Percentiles rank a stretch among this genome's conserved stretches.
Evolutionary conservation across 2,329 filamentous ascomycete species (phyloP).

Genomic region (Cordyceps cicadae): DNA sequence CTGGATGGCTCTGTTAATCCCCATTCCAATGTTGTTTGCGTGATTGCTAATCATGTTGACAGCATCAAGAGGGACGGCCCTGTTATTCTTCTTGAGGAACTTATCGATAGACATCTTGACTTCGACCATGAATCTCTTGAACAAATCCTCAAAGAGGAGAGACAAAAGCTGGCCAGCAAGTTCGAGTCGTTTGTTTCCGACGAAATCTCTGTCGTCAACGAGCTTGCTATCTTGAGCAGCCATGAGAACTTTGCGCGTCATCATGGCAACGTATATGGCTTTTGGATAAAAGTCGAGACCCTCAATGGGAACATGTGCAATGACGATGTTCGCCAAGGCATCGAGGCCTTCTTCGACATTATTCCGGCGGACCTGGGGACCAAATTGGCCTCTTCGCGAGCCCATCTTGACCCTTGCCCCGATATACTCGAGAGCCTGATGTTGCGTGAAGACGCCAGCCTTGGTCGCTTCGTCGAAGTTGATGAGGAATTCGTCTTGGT

Average conservation of each 20-base stretch:
- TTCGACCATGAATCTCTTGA: constrained; percentile 87
- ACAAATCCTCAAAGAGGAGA: constrained; percentile 91
- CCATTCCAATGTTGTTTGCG: constrained; percentile 78
- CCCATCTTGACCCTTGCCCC: constrained; percentile 84
- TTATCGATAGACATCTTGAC: constrained; percentile 95
- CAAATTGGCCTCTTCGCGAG: constrained; percentile 50
- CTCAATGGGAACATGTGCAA: constrained; percentile 87
- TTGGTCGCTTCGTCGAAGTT: constrained; percentile 92
- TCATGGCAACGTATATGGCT: constrained; percentile 90
- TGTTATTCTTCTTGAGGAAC: constrained; percentile 85
- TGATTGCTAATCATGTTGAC: constrained; percentile 76
- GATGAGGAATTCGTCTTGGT: constrained; percentile 90
- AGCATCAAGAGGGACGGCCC: constrained; percentile 81
- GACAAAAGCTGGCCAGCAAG: constrained; percentile 90
- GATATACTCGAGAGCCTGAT: constrained; percentile 90
- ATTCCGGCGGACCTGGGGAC: constrained; percentile 57
- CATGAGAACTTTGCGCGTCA: constrained; percentile 95
- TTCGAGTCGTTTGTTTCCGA: constrained; percentile 94
- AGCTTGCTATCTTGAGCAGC: constrained; percentile 80
- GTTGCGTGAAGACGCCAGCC: constrained; percentile 79
- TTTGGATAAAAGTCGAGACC: constrained; percentile 96
- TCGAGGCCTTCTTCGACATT: constrained; percentile 88
- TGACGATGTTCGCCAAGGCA: constrained; percentile 82
- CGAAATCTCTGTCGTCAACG: constrained; percentile 94
- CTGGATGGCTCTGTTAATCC: constrained; percentile 92